phyloP scores from a whole-genome alignment of 371 early-diverging fungal species.

The Mortierella sp. region DNA sequence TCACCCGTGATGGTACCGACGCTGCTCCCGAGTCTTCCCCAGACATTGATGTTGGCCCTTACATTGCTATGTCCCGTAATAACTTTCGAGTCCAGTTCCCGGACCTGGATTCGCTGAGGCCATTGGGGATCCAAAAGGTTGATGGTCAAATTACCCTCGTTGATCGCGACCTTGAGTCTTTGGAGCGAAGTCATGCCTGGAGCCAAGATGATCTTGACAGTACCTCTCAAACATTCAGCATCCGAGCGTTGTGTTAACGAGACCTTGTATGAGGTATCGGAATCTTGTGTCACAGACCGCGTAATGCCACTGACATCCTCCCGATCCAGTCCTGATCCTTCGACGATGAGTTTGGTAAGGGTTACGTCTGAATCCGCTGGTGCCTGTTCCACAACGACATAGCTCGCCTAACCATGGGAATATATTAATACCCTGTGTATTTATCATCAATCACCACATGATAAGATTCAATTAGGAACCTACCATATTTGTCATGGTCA shows the following conservation, averaged over 20 bases:
- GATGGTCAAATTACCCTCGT: conserved; percentile 15
- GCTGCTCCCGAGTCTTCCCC: conserved; percentile 2
- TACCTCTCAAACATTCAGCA: conserved; percentile 5
- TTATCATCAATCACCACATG: no score
- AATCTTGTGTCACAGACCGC: background rate
- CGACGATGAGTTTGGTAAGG: background rate
- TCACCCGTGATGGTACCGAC: conserved; percentile 12
- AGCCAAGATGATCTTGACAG: conserved; percentile 7
- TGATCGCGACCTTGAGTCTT: background rate
- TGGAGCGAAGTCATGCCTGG: background rate
- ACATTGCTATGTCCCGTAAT: conserved; percentile 20
- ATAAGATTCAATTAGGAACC: background rate
- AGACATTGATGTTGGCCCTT: background rate
- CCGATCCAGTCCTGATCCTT: conserved; percentile 1
- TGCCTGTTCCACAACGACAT: conserved; percentile 11
- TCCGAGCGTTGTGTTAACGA: background rate
- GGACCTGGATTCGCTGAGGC: background rate
- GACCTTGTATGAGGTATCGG: background rate
- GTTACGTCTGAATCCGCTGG: background rate
- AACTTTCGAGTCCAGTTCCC: conserved; percentile 4
- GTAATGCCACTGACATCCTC: conserved; percentile 8
- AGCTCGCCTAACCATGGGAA: conserved; percentile 1
- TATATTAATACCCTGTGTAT: background rate
- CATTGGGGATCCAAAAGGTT: background rate
- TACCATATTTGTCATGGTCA: conserved; percentile 9